A percentile compares a stretch with the other conserved stretches of the same genome.
phyloP scores from a whole-genome alignment of 495 filamentous ascomycete species.

The Astrothelium subdiscretum region DNA sequence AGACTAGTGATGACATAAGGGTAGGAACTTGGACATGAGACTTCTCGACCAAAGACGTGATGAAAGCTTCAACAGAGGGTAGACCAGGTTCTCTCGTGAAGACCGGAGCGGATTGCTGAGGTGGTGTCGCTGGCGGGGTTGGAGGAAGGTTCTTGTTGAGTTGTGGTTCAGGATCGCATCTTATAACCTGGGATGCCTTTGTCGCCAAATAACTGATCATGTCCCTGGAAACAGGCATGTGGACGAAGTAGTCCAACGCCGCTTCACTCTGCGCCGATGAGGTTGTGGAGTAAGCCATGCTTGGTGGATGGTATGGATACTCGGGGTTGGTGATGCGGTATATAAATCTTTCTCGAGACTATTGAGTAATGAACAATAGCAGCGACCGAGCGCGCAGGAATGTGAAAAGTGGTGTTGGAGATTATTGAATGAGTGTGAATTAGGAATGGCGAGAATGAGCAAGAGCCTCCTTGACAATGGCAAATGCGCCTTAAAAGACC shows the following conservation, averaged over 20 bases:
- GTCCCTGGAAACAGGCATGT: constrained; percentile 61
- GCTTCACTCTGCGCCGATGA: constrained; percentile 51
- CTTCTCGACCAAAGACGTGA: constrained; percentile 74
- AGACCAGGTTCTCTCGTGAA: constrained; percentile 38
- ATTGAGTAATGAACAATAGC: background rate
- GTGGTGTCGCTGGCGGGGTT: constrained; percentile 58
- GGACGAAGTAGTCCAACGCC: constrained; percentile 84
- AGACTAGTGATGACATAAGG: constrained; percentile 91
- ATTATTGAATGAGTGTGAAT: background rate
- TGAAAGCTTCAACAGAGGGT: constrained; percentile 80
- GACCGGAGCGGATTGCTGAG: constrained; percentile 35
- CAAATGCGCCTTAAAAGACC: background rate
- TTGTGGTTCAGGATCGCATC: constrained; percentile 56
- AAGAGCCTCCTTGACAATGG: background rate
- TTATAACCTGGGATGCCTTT: constrained; percentile 78
- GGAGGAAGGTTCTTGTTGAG: constrained; percentile 49
- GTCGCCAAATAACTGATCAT: constrained; percentile 81
- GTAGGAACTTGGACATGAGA: constrained; percentile 97
- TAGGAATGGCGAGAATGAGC: background rate
- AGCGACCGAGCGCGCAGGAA: background rate
- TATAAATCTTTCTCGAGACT: background rate
- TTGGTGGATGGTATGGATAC: constrained; percentile 5
- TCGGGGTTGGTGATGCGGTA: background rate
- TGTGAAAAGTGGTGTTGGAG: background rate
- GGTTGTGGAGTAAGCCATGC: constrained; percentile 31